Conservation (phyloP, 1,139 yeast genomes). For the Saccharomyces hybrid region DNA sequence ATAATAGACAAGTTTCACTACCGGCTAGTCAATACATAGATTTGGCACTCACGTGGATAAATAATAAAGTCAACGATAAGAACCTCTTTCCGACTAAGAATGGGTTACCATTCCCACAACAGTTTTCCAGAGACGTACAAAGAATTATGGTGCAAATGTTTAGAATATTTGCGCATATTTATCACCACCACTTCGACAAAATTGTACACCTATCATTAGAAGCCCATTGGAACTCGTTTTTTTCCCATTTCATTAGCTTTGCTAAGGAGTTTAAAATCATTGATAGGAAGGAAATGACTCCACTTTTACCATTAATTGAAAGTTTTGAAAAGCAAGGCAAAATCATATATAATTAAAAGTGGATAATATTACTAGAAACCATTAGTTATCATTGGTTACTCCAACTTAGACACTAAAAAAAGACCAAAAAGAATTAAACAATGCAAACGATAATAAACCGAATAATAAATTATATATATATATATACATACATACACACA, state of each 20-base stretch:
- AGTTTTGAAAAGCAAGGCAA: conserved; percentile 81
- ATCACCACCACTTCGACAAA: conserved; percentile 89
- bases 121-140: conserved; percentile 72
- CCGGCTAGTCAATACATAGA: conserved; percentile 94
- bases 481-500: background rate
- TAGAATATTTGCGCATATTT: conserved; percentile 92
- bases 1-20: conserved; percentile 67
- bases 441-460: conserved; percentile 1
- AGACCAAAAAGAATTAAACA: background rate
- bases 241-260: conserved; percentile 89
- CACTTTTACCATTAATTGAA: conserved; percentile 68
- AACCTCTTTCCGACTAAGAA: conserved; percentile 84
- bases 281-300: conserved; percentile 72
- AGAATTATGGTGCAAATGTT: conserved; percentile 89
- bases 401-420: background rate
- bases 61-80: conserved; percentile 80
- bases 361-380: background rate
- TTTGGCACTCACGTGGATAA: conserved; percentile 84
- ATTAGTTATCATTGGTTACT: background rate
- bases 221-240: conserved; percentile 97
- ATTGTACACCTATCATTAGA: conserved; percentile 82
- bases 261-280: conserved; percentile 75
- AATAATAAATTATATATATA: conserved; percentile 1
- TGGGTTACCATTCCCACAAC: conserved; percentile 90
- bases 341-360: conserved; percentile 34